Base-by-base conservation (phyloP, 345 rosid genomes). In the Acer negundo region DNA sequence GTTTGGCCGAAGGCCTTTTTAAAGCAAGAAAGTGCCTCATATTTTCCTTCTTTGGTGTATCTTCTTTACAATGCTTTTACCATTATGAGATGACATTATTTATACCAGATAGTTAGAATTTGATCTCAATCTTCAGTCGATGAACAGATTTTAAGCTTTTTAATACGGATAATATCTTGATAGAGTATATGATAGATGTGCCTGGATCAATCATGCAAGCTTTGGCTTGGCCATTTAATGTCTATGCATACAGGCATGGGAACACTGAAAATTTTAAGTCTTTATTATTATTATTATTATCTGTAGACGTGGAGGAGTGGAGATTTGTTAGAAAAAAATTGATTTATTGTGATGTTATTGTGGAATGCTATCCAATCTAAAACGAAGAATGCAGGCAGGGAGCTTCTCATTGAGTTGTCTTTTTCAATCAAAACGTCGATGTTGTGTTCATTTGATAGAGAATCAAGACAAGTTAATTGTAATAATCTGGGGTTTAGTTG, bases 1-100 rank as follows among this genome's bases (percentile, higher is more conserved):
- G 69, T 82, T 76, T 1, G 86, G 87, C 87, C 86, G 79, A 82
- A 86, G 87, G 89, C 87, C 87, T 83, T 74, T 46, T 24, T 73
- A 75, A 56, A 56, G 38, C 67, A 77, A 72, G 64, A 70, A 58
- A 69, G 61, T 58, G 76, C 68, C 73, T 69, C 67, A 6, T 26
- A 51, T 58, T 40, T 78, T 23, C 46, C 4, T 49, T 15, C 15
- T 28, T 59, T 38, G 0, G 5, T 26, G 1, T 10, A 19, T n/a
- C 1, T 49, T 72, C 7, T 1, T 10, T 20, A 10, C 3, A 13
- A 20, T 31, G 4, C 24, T 63, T 35, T 20, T 15, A 1, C 16
- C 6, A 13, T 49, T 49, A 49, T 49, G 55, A 49, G 17, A 49
- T 53, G 8, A n/a, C 56, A 31, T 31, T 31, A 31, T 31, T 31